Base-by-base conservation (phyloP, 345 rosid genomes). In the Eucalyptus decipiens region DNA sequence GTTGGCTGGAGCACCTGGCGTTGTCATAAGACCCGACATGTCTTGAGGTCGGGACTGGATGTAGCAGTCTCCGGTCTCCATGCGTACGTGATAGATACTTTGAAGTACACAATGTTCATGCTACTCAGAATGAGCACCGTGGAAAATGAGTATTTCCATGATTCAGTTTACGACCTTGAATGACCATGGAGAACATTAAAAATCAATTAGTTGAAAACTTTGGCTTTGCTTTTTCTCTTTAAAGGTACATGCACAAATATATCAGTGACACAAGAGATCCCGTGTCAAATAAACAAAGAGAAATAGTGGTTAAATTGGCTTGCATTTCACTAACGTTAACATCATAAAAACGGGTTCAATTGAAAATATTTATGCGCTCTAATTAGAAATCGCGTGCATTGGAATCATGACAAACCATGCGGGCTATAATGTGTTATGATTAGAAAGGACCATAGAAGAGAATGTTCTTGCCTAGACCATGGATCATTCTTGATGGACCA, bases 241-340 rank as follows among this genome's bases (percentile, higher is more conserved):
- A 65, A 65, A 30, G 19, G 3, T 32, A 65, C 0, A 21, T 9
- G 11, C 40, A 18, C 21, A 3, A n/a, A n/a, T 15, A n/a, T n/a
- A 16, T 65, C 21, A 8, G 3, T 0, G 1, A 17, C 76, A 65
- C 40, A 8, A 17, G 0, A 65, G 40, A 65, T 65, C 11, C 21
- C 21, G 17, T 65, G 0, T 65, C 2, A 0, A 3, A 16, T 65
- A n/a, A 65, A 16, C 5, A 15, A n/a, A 17, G 6, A 65, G 40
- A n/a, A 1, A 16, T 8, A 8, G 10, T 18, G 32, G 11, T 65
- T 16, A 65, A 65, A 13, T 62, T 62, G 69, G 18, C 69, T 6
- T 62, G 2, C 30, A 30, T 30, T 62, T 62, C 7, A 1, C 30
- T 13, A 62, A 62, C 12, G 69, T 30, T 62, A 13, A 62, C 17